Conservation (phyloP, 495 filamentous ascomycete species). For the Hypoxylon cercidicola region DNA sequence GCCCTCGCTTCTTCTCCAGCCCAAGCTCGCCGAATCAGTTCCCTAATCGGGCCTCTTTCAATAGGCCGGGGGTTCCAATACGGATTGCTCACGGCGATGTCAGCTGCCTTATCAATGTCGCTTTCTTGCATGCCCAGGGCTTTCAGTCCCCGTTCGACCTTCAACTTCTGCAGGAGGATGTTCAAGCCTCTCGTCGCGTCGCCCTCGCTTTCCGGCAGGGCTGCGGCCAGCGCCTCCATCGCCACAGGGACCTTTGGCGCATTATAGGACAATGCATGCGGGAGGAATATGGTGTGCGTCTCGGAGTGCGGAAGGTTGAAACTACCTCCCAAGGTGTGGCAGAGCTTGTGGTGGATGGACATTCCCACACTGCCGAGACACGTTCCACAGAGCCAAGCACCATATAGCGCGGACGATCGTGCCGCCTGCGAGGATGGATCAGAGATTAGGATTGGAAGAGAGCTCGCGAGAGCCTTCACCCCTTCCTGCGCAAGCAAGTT, state of each 20-base stretch:
- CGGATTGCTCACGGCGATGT: constrained; percentile 70
- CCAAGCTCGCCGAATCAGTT: constrained; percentile 73
- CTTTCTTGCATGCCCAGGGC: constrained; percentile 73
- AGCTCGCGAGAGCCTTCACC: constrained; percentile 60
- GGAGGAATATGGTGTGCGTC: constrained; percentile 74
- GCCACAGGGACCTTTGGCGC: constrained; percentile 69
- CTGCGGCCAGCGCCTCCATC: constrained; percentile 66
- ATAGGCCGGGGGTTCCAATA: constrained; percentile 73
- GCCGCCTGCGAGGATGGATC: constrained; percentile 60
- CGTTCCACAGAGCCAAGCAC: constrained; percentile 73
- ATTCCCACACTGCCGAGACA: constrained; percentile 74
- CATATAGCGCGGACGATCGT: constrained; percentile 69
- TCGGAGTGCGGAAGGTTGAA: constrained; percentile 78
- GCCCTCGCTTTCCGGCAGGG: constrained; percentile 66
- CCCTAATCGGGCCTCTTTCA: constrained; percentile 66
- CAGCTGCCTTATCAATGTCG: constrained; percentile 72
- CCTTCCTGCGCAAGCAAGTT: constrained; percentile 68
- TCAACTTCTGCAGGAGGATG: constrained; percentile 64
- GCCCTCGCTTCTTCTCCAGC: constrained; percentile 71
- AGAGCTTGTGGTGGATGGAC: constrained; percentile 78
- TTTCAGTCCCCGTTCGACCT: constrained; percentile 67
- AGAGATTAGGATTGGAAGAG: constrained; percentile 67
- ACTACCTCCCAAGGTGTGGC: constrained; percentile 73
- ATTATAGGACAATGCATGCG: constrained; percentile 76
- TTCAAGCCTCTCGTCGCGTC: constrained; percentile 70